Base-by-base conservation (phyloP, 306 rosid species). In the Vicia villosa region DNA sequence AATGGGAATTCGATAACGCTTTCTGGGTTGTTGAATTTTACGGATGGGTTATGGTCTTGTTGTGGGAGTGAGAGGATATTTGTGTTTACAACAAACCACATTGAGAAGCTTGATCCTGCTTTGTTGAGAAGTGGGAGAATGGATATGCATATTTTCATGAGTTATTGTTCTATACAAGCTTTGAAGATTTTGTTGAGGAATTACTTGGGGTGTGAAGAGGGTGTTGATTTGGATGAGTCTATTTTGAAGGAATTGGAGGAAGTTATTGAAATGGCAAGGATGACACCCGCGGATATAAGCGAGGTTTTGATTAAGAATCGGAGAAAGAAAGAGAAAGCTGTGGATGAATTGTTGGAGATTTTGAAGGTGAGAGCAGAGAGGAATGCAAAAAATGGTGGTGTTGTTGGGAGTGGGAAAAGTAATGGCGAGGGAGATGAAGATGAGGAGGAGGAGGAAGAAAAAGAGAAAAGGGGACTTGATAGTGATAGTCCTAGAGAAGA, bases 51-150 rank as follows among this genome's bases (percentile, higher is more conserved):
- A 63, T 94, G 99, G 99, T 94, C 99, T 0, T 94, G 99, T 10
- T 94, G 99, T 32, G 99, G 99, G 24, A 94, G 97, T 46, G 99
- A 94, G 87, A 84, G 95, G 82, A 91, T 94, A 13, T 94, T 94
- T 40, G 95, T 94, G 65, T 94, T 94, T 52, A 94, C 99, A 0
- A 94, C 97, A 3, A 94, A 94, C 60, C 99, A 94, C 85, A 86
- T 94, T 74, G 97, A 94, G 91, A 94, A 94, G 81, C 92, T 94
- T 1, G 99, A 94, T 76, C 80, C 97, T 10, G 97, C 99, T 73
- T 78, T 94, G 87, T 70, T 91, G 30, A 67, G 99, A 46, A 78
- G 97, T 74, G 99, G 99, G 30, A 81, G 99, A 66, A 94, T 94
- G 99, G 99, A 94, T 74, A 89, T 88, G 99, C 99, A 94, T 37